Conservation (phyloP, 805 yeast species). For the Nakazawaea anatomiae region DNA sequence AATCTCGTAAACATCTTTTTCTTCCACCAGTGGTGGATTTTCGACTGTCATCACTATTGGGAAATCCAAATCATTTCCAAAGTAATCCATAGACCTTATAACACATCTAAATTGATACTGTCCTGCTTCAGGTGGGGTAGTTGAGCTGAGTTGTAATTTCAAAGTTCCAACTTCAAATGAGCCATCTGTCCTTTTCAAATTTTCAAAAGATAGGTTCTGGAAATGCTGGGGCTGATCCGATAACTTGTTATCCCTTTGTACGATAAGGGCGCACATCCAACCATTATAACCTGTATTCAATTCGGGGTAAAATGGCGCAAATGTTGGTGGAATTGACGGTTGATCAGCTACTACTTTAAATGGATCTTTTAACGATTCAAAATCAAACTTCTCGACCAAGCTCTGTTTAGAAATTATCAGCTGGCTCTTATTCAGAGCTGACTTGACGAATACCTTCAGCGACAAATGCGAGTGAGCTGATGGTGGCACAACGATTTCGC, state of each 20-base stretch:
- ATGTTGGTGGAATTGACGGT: slow-evolving; percentile 61
- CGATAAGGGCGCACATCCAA: slow-evolving; percentile 67
- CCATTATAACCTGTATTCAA: slow-evolving; percentile 16
- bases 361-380: slow-evolving; percentile 71
- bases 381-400: slow-evolving; percentile 50
- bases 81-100: slow-evolving; percentile 69
- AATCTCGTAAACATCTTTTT: slow-evolving; percentile 41
- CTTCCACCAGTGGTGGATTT: slow-evolving; percentile 44
- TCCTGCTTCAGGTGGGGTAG: slow-evolving; percentile 74
- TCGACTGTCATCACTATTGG: slow-evolving; percentile 68
- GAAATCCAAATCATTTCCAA: slow-evolving; percentile 74
- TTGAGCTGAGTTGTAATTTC: slow-evolving; percentile 65
- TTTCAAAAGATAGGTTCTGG: slow-evolving; percentile 46
- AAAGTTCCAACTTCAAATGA: slow-evolving; percentile 58
- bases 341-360: slow-evolving; percentile 56
- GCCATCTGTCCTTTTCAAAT: slow-evolving; percentile 45
- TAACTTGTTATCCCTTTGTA: slow-evolving; percentile 76
- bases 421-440: slow-evolving; percentile 60
- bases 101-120: slow-evolving; percentile 62
- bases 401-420: slow-evolving; percentile 37
- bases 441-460: slow-evolving; percentile 68
- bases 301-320: slow-evolving; percentile 74
- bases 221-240: slow-evolving; percentile 60
- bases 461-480: slow-evolving; percentile 69
- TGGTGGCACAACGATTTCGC: slow-evolving; percentile 70